Base-by-base conservation (phyloP, 225 moss, liverwort and hornwort genomes). In the Climacium dendroides region DNA sequence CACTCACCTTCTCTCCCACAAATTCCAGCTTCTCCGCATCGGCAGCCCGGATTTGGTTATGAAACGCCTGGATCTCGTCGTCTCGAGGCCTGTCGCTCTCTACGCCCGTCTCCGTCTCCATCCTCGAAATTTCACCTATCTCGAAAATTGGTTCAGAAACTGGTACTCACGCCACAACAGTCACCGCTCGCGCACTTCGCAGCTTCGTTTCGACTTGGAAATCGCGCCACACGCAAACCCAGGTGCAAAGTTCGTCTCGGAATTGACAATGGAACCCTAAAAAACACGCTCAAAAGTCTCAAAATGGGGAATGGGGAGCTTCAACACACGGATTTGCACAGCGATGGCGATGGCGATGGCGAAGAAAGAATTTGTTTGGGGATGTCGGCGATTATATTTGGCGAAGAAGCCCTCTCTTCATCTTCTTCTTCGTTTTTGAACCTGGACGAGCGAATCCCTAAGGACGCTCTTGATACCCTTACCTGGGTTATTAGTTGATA, bases 11-110 rank as follows among this genome's bases (percentile, higher is more conserved):
- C 39, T 97, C 95, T 67, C 99, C 99, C 11, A 99, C 96, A 43
- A 99, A 97, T 88, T 96, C 95, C 85, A 97, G 92, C 94, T 97
- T 99, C 90, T 97, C 97, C 79, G 97, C 97, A 90, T 96, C 97
- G 15, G 95, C 96, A 90, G 97, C 97, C 79, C 97, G 93, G 84
- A 99, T 95, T 82, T 95, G 95, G 84, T 99, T 94, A 29, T 99
- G 99, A 85, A 93, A 99, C 37, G 97, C 99, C 82, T 96, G 95
- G 90, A 99, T 99, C 95, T 99, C 99, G 79, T 97, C 97, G 91
- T 99, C 99, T 57, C 99, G 96, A 79, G 97, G 97, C 85, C 97
- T 94, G 72, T 96, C 95, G 81, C 93, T 94, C 84, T 92, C 93
- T 66, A 89, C 91, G 86, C 89, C 92, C 54, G 90, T 85, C 90